Base-by-base conservation (phyloP, 352 stramenopile genomes). In the Globisporangium echinulatum region DNA sequence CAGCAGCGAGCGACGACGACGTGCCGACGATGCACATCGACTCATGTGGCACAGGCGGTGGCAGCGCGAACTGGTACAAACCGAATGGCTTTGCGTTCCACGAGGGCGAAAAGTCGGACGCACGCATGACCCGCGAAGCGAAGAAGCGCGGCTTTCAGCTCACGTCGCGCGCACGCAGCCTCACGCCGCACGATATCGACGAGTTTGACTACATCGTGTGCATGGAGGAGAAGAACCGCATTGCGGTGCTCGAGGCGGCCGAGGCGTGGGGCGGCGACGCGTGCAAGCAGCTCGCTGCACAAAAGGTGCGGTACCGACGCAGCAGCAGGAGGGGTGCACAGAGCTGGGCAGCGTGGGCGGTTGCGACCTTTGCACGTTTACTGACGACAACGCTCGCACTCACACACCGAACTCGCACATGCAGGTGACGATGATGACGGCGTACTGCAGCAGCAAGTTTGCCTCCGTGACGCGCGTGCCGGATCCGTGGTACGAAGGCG, bases 171-270 rank as follows among this genome's bases (percentile, higher is more conserved):
- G 88, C 88, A 19, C 82, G 87, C 17, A 82, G 86, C 25, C 71
- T 97, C 8, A 82, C 67, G n/a, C 65, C 61, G 7, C 43, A 74
- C 40, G 88, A 97, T 48, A 72, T 97, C 44, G 67, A 90, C 9
- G 63, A 82, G 11, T 94, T 96, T 52, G 87, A 97, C 62, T 81
- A 92, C 59, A 94, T 97, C 63, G 78, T 96, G 38, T 92, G 83
- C 62, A 97, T 97, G 88, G 88, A 96, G 57, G 68, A 80, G 57
- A 87, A 85, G 69, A 96, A 96, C 72, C 75, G 75, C 44, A 49
- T 61, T n/a, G 84, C 85, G 3, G 85, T 97, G 61, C 61, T 93
- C 25, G 85, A 94, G 58, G 88, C 88, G 0, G 88, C 87, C 1
- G 62, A 85, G 10, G 68, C 84, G 42, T 96, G 88, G 88, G 88